Evolutionary conservation across 495 filamentous ascomycete genomes (phyloP).

Genomic region (Penicillium waksmanii): DNA sequence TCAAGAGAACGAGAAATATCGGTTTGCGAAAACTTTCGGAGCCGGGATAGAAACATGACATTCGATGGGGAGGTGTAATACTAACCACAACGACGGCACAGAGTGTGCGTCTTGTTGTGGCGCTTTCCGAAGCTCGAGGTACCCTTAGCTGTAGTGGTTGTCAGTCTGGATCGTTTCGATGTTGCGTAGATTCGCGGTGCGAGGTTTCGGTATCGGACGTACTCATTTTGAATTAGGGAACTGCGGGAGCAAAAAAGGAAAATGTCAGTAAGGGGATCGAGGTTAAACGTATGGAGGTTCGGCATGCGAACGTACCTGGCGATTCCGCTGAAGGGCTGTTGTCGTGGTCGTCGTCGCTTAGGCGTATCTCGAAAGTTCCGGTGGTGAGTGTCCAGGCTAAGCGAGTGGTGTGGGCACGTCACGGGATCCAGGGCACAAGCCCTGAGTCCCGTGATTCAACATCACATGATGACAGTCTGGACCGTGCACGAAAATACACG

Average conservation of each 20-base stretch:
- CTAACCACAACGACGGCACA: slow-evolving; percentile 99
- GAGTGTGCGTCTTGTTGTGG: slow-evolving; percentile 99
- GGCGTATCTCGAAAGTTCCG: slow-evolving; percentile 48
- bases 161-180: slow-evolving; percentile 47
- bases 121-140: slow-evolving; percentile 97
- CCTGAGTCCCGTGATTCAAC: slow-evolving; percentile 35
- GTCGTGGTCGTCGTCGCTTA: slow-evolving; percentile 54
- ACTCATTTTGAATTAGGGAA: slow-evolving; percentile 71
- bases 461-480: slow-evolving; percentile 7
- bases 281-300: slow-evolving; percentile 10
- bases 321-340: slow-evolving; percentile 56
- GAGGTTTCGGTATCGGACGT: slow-evolving; percentile 43
- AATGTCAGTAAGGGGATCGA: slow-evolving; percentile 21
- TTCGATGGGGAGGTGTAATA: slow-evolving; percentile 41
- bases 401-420: slow-evolving; percentile 42
- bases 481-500: slow-evolving; percentile 5
- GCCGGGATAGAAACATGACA: slow-evolving; percentile 19
- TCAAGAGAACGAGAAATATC: slow-evolving; percentile 21
- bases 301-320: slow-evolving; percentile 46
- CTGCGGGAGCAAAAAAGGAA: slow-evolving; percentile 26
- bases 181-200: slow-evolving; percentile 30
- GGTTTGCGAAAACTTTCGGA: slow-evolving; percentile 25
- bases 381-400: slow-evolving; percentile 44
- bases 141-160: slow-evolving; percentile 74
- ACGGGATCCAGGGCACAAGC: slow-evolving; percentile 39